These are phyloP conservation scores for Populus tomentosa DNA, from an alignment of 441 rosid species.

Conservation along the genomic window DNA sequence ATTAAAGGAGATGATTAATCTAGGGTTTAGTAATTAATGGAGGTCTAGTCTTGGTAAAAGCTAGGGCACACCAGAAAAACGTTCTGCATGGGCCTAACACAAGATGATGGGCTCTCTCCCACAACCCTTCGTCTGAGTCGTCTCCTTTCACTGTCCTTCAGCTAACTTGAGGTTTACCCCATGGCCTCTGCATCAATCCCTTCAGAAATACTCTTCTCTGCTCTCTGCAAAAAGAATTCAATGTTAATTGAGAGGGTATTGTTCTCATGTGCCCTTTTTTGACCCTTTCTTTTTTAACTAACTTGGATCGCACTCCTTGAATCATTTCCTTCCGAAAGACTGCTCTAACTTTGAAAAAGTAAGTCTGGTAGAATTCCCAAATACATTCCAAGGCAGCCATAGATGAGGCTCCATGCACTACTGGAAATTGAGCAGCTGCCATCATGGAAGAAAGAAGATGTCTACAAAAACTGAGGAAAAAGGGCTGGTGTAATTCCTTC, in stretches of 20 bases:
- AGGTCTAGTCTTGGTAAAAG: neutral
- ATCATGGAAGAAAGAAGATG: neutral
- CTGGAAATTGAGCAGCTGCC: neutral
- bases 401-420: conserved; percentile 23
- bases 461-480: neutral
- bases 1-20: neutral
- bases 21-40: neutral
- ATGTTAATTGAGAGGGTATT: conserved; percentile 7
- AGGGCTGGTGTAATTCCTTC: neutral
- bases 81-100: conserved; percentile 17
- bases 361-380: conserved; percentile 25
- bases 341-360: conserved; percentile 24
- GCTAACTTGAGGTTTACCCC: conserved; percentile 50
- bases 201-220: conserved; percentile 42
- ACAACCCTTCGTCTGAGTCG: too few relatives aligned
- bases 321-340: conserved; percentile 50
- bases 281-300: conserved; percentile 18
- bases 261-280: conserved; percentile 13
- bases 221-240: neutral
- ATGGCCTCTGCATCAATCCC: conserved; percentile 41
- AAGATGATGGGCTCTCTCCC: neutral
- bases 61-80: conserved; percentile 18
- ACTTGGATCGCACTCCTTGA: conserved; percentile 71
- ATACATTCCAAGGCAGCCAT: conserved; percentile 2
- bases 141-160: conserved; percentile 10